Base-by-base conservation (phyloP, 768 basidiomycete genomes). In the Mycena olivaceomarginata region DNA sequence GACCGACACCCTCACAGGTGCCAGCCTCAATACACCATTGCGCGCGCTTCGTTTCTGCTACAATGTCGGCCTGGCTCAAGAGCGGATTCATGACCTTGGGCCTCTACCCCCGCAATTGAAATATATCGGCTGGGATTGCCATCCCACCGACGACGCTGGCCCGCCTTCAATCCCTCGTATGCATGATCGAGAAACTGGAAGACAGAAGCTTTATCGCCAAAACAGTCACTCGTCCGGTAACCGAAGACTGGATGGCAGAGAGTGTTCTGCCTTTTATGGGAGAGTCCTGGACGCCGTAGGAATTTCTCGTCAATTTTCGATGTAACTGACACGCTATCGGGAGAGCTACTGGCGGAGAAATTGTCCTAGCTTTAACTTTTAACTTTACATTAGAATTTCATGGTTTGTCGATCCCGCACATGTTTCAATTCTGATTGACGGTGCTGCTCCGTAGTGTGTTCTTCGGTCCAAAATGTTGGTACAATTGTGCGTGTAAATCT, bases 121-220 rank as follows among this genome's bases (percentile, higher is more conserved):
- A 67, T 67, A 67, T 16, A 67, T 67, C 6, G 46, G 48, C 12
- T 67, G 65, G 65, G 65, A 51, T 31, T 22, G 31, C 31, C 31
- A 31, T 31, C 31, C 31, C 3, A 3, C 31, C 31, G 31, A 31
- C 31, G 31, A 31, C 31, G 31, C 31, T 31, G 31, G 31, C 31
- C 31, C n/a, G 31, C 31, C 31, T 3, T 31, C 31, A 31, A 13
- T 65, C 64, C 13, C 5, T 16, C 4, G 15, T 65, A 4, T 45
- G 46, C 15, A n/a, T 46, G 25, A 31, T 46, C 45, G 25, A 66
- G 22, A 18, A 25, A 20, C 45, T 2, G 45, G 25, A 1, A 2
- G 45, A 25, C 20, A 9, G 37, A 7, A 43, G 43, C 31, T 4
- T 9, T 15, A 1, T 62, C 39, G 59, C 0, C 5, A 41, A 11